Percentiles rank a stretch among this genome's conserved stretches.
Evolutionary conservation across 1,139 yeast genomes (phyloP).

Genomic region (Magnusiomyces paraingens): DNA sequence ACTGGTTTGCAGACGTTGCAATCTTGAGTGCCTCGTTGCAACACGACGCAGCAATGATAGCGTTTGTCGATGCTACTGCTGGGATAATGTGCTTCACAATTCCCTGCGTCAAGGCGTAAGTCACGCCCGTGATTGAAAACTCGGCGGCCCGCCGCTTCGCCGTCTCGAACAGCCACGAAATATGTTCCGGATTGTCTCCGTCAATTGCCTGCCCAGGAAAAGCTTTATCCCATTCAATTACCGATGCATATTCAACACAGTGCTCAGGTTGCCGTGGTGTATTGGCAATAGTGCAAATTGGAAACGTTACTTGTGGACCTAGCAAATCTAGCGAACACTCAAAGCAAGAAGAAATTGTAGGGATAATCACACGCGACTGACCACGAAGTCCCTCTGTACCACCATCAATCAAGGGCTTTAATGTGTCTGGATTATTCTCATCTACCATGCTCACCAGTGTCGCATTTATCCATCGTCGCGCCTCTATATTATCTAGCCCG

Average conservation of each 20-base stretch:
- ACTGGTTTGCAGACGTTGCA: slow-evolving; percentile 61
- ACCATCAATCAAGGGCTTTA: slow-evolving; percentile 86
- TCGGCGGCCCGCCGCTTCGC: slow-evolving; percentile 55
- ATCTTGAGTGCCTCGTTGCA: slow-evolving; percentile 83
- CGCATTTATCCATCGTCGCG: slow-evolving; percentile 87
- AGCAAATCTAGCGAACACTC: slow-evolving; percentile 83
- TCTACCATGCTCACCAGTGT: slow-evolving; percentile 60
- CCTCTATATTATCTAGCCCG: slow-evolving; percentile 86
- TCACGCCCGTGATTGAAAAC: slow-evolving; percentile 66
- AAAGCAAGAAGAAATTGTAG: slow-evolving; percentile 81
- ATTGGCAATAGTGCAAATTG: slow-evolving; percentile 91
- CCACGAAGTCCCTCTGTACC: slow-evolving; percentile 96
- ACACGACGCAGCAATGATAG: slow-evolving; percentile 85
- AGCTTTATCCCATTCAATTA: slow-evolving; percentile 61
- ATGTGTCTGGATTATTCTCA: slow-evolving; percentile 42
- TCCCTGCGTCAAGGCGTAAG: slow-evolving; percentile 67
- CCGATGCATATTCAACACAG: slow-evolving; percentile 87
- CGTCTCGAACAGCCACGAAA: slow-evolving; percentile 54
- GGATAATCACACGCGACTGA: slow-evolving; percentile 80
- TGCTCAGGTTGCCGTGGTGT: slow-evolving; percentile 93
- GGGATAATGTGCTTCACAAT: slow-evolving; percentile 91
- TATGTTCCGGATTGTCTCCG: slow-evolving; percentile 62
- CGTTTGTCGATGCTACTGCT: slow-evolving; percentile 91
- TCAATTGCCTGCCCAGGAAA: slow-evolving; percentile 47
- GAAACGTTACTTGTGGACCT: slow-evolving; percentile 65